phyloP scores from a whole-genome alignment of 306 rosid genomes.

The Oemleria cerasiformis region DNA sequence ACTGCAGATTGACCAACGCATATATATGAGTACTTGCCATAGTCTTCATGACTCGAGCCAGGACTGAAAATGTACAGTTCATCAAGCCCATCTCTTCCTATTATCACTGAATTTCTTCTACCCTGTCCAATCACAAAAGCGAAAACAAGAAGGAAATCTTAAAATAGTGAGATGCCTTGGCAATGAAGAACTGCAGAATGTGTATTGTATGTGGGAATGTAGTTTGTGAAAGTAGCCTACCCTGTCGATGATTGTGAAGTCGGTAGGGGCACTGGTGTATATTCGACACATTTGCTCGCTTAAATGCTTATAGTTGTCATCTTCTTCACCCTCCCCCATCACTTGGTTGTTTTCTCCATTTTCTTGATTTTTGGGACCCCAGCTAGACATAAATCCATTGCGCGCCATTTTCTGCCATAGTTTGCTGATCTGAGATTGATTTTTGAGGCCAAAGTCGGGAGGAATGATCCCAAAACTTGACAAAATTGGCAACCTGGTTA shows the following conservation, averaged over 20 bases:
- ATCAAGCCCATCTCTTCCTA: slow-evolving; percentile 74
- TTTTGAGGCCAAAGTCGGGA: slow-evolving; percentile 35
- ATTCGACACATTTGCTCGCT: slow-evolving; percentile 50
- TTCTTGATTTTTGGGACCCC: slow-evolving; percentile 34
- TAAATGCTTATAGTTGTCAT: slow-evolving; percentile 57
- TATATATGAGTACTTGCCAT: slow-evolving; percentile 56
- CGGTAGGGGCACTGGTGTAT: slow-evolving; percentile 69
- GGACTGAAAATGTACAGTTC: slow-evolving; percentile 79
- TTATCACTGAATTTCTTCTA: slow-evolving; percentile 71
- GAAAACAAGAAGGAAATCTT: background rate
- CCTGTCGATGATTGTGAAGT: slow-evolving; percentile 74
- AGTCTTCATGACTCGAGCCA: slow-evolving; percentile 55
- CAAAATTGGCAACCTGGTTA: slow-evolving; percentile 41
- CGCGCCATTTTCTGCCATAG: slow-evolving; percentile 35
- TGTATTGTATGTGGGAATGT: background rate
- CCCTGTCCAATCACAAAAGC: slow-evolving; percentile 49
- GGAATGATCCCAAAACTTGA: slow-evolving; percentile 53
- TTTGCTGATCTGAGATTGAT: slow-evolving; percentile 31
- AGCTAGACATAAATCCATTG: slow-evolving; percentile 27
- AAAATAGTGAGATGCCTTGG: too few species aligned
- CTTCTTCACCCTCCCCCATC: slow-evolving; percentile 50
- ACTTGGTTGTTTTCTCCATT: slow-evolving; percentile 28
- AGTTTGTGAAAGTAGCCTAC: slow-evolving; percentile 56
- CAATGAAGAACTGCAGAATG: background rate
- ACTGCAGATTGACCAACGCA: slow-evolving; percentile 72